phyloP scores from a whole-genome alignment of 1,284 basidiomycete genomes.

The Lentinula novae-zelandiae region DNA sequence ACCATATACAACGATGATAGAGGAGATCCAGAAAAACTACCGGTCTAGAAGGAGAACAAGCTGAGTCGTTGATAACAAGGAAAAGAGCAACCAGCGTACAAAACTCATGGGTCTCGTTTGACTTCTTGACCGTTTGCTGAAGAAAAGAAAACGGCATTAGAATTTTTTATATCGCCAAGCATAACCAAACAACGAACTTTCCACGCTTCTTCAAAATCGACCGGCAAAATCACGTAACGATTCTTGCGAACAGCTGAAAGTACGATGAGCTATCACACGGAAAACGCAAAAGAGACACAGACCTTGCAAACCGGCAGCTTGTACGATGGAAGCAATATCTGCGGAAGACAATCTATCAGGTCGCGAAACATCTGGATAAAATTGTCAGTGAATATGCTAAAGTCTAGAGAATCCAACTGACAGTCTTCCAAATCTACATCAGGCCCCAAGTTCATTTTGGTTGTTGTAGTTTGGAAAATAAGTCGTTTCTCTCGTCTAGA shows the following conservation, averaged over 20 bases:
- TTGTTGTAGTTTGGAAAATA: conserved; percentile 97
- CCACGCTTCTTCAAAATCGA: conserved; percentile 99
- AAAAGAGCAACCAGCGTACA: conserved; percentile 54
- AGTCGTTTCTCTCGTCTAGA: conserved; percentile 94
- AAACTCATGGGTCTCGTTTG: conserved; percentile 93
- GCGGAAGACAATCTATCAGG: conserved; percentile 96
- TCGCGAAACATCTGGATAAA: conserved; percentile 80
- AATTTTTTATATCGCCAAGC: conserved; percentile 31
- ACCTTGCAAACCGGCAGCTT: conserved; percentile 98
- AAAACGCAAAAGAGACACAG: conserved; percentile 9
- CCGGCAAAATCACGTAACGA: conserved; percentile 94
- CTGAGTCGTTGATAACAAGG: not conserved
- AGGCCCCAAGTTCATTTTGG: conserved; percentile 97
- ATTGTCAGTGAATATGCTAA: not conserved
- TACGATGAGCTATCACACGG: conserved; percentile 11
- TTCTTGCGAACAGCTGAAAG: conserved; percentile 90
- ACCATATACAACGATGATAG: conserved; percentile 11
- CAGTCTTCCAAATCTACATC: conserved; percentile 99
- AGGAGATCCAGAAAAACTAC: conserved; percentile 3
- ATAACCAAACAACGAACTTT: conserved; percentile 73
- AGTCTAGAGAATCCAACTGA: conserved; percentile 36
- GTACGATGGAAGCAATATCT: conserved; percentile 94
- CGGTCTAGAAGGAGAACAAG: conserved; percentile 15
- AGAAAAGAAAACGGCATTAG: conserved; percentile 28
- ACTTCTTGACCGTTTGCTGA: conserved; percentile 90